phyloP scores from a whole-genome alignment of 169 alveolate genomes.

The Cryptosporidium viatorum region DNA sequence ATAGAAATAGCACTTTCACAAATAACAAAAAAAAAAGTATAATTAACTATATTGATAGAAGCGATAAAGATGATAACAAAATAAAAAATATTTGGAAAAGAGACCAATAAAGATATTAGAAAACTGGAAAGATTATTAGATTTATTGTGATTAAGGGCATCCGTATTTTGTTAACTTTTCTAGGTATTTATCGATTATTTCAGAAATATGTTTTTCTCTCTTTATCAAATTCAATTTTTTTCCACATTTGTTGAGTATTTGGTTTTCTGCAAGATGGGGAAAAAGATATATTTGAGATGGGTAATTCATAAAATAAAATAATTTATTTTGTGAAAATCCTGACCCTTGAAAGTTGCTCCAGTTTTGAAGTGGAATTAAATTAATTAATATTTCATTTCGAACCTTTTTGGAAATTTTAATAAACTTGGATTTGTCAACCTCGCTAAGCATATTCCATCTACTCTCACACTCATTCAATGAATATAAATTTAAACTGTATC shows the following conservation, averaged over 20 bases:
- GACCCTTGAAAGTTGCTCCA: background rate
- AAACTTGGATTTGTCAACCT: constrained; percentile 2
- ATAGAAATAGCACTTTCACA: background rate
- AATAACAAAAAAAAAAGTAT: constrained; percentile 7
- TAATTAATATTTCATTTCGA: background rate
- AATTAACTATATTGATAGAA: background rate
- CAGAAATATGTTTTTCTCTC: background rate
- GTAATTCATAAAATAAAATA: constrained; percentile 46
- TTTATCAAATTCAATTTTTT: constrained; percentile 7
- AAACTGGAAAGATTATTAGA: background rate
- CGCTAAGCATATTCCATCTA: constrained; percentile 17
- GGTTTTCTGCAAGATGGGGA: constrained; percentile 44
- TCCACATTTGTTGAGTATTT: constrained; percentile 21
- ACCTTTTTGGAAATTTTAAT: background rate
- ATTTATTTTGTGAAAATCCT: background rate
- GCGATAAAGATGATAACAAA: background rate
- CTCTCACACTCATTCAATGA: constrained; percentile 46
- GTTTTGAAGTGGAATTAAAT: constrained; percentile 16
- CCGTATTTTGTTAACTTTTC: background rate
- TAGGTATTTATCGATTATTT: background rate
- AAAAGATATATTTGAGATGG: constrained; percentile 17
- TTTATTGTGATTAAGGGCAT: background rate
- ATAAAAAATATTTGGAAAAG: constrained; percentile 18
- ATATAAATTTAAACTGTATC: background rate
- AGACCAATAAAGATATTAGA: background rate